Evolutionary conservation across 768 basidiomycete species (phyloP), one percentile per base, ranked within the genome.

Genomic region (Suillus ampliporus): DNA sequence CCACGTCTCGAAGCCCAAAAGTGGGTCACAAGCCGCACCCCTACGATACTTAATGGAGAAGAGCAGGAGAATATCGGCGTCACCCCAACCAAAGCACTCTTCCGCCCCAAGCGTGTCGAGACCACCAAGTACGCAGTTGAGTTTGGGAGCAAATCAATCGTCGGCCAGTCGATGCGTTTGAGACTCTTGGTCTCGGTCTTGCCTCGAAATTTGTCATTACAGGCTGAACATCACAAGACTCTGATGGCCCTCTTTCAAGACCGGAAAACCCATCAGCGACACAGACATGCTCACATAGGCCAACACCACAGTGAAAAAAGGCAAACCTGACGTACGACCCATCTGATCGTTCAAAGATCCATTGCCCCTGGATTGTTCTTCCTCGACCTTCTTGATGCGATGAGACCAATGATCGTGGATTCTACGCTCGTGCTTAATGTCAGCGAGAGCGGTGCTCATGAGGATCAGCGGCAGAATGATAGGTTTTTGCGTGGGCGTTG

Each of bases 41-140:
- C 38, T 69, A 69, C 71, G 5, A 51, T 74, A 56, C 74, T 51
- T 74, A 77, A 41, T 74, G 67, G 26, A 68, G 91, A 88, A 40
- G 91, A 91, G 63, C 91, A 84, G 43, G 91, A 88, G 61, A 91
- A 91, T 72, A 89, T 91, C 44, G 91, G 91, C 28, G 89, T 94
- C 43, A 90, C 88, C 90, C 91, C 4, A 92, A 89, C 74, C 92
- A 89, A 81, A 88, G 89, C 69, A 88, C 82, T 99, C 23, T 96
- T 95, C 43, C 84, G 94, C 59, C 99, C 98, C 85, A 99, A 99
- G 82, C 89, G 89, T 34, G 95, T 99, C 34, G 97, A 99, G 79
- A 99, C 99, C 78, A 97, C 94, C 50, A 99, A 99, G 76, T 99
- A 99, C 71, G 89, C 80, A 11, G 90, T 99, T 47, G 97, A 98